phyloP scores from a whole-genome alignment of 2,329 filamentous ascomycete species.

The Colletotrichum echinochloae region DNA sequence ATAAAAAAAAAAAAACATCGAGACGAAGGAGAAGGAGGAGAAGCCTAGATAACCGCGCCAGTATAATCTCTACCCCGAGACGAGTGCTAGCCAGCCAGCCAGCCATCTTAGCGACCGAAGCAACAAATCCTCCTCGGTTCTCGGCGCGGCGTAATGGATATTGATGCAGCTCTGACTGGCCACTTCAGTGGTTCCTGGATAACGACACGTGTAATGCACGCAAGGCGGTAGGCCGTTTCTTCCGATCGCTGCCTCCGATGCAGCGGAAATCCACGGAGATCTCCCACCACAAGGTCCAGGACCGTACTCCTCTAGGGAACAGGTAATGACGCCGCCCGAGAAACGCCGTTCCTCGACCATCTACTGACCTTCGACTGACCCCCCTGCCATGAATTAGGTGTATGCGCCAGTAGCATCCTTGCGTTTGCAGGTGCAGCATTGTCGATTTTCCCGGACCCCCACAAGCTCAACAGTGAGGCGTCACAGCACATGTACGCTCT shows the following conservation, averaged over 20 bases:
- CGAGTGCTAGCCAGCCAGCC: background rate
- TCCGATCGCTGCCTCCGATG: background rate
- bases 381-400: background rate
- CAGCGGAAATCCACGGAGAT: background rate
- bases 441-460: background rate
- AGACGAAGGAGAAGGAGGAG: background rate
- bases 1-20: background rate
- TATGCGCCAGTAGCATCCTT: too few species aligned
- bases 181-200: background rate
- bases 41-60: background rate
- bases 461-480: background rate
- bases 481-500: conserved; percentile 1
- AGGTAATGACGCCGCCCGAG: too few species aligned
- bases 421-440: background rate
- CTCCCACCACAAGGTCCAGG: background rate
- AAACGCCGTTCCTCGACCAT: too few species aligned
- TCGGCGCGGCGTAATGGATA: conserved; percentile 11
- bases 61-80: background rate
- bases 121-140: conserved; percentile 18
- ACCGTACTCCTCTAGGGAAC: too few species aligned
- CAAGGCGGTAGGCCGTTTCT: background rate
- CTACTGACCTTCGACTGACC: background rate
- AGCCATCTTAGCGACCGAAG: conserved; percentile 2
- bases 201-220: background rate
- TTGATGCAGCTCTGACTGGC: background rate